A percentile compares a stretch with the other conserved stretches of the same genome.
Conservation (phyloP, 495 filamentous ascomycete species). For the Cudoniella acicularis region DNA sequence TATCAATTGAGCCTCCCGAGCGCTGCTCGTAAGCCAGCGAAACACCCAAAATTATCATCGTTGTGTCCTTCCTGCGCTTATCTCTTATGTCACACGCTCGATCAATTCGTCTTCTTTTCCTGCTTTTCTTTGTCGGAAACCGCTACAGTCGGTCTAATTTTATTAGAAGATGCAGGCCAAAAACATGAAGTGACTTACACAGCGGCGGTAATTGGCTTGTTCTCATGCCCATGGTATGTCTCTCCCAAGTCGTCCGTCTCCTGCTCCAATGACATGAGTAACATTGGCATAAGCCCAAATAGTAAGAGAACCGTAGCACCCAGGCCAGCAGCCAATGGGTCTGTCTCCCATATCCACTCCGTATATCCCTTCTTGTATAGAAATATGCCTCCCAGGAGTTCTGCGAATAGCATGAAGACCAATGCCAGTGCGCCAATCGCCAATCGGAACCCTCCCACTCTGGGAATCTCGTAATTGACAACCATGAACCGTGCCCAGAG, state of each 20-base stretch:
- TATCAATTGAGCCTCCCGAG: too few relatives aligned
- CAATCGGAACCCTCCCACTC: slow-evolving; percentile 12
- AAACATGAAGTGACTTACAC: slow-evolving; percentile 9
- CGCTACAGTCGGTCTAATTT: slow-evolving; percentile 7
- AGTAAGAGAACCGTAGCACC: slow-evolving; percentile 8
- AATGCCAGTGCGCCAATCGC: slow-evolving; percentile 14
- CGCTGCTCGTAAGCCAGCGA: too few relatives aligned
- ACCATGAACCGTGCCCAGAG: slow-evolving; percentile 15
- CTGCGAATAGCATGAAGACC: slow-evolving; percentile 16
- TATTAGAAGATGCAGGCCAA: not conserved
- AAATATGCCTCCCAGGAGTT: slow-evolving; percentile 1
- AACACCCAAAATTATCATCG: too few relatives aligned
- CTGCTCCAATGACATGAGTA: slow-evolving; percentile 15
- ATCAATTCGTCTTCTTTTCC: slow-evolving; percentile 11
- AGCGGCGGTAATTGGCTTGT: slow-evolving; percentile 14
- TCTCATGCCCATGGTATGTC: slow-evolving; percentile 19
- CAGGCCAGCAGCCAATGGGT: slow-evolving; percentile 1
- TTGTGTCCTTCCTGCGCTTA: too few relatives aligned
- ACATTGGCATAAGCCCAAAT: slow-evolving; percentile 19
- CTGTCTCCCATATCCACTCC: slow-evolving; percentile 11
- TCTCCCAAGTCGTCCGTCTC: slow-evolving; percentile 12
- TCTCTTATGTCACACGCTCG: too few relatives aligned
- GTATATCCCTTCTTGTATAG: slow-evolving; percentile 14
- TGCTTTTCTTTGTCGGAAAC: slow-evolving; percentile 7
- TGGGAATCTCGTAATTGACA: slow-evolving; percentile 14